These are phyloP conservation scores for Amylostereum areolatum DNA, from an alignment of 1,284 basidiomycete genomes.

Conservation along the genomic window DNA sequence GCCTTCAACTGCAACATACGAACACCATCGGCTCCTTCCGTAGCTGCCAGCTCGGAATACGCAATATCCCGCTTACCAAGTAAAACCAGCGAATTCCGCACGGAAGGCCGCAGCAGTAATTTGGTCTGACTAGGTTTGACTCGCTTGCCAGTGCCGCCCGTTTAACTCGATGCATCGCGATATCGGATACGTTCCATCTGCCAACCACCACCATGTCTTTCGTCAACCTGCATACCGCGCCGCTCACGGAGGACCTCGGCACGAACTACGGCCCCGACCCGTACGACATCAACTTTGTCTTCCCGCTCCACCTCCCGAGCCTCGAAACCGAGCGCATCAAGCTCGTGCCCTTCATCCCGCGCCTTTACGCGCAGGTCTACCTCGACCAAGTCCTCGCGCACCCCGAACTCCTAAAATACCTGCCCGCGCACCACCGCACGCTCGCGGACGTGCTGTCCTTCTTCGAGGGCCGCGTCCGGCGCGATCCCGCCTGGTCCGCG, in stretches of 20 bases:
- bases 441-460: slow-evolving; percentile 29
- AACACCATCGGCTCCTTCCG: no score
- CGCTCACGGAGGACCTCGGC: not conserved
- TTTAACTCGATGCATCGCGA: no score
- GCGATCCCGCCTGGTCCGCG: slow-evolving; percentile 26
- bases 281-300: slow-evolving; percentile 27
- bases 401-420: slow-evolving; percentile 18
- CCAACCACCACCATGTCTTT: no score
- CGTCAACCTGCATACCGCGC: no score
- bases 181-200: no score
- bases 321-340: slow-evolving; percentile 24
- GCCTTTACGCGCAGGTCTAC: slow-evolving; percentile 2
- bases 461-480: slow-evolving; percentile 17
- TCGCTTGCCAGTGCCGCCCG: no score
- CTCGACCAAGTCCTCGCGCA: not conserved
- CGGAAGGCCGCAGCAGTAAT: no score
- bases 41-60: no score
- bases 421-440: slow-evolving; percentile 21
- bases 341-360: slow-evolving; percentile 25
- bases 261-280: slow-evolving; percentile 8
- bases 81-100: no score
- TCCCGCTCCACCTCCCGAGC: slow-evolving; percentile 18
- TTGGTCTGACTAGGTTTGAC: no score
- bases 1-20: no score
- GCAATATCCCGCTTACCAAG: no score